Base-by-base conservation (phyloP, 2,329 filamentous ascomycete genomes). In the Paecilomyces variotii region DNA sequence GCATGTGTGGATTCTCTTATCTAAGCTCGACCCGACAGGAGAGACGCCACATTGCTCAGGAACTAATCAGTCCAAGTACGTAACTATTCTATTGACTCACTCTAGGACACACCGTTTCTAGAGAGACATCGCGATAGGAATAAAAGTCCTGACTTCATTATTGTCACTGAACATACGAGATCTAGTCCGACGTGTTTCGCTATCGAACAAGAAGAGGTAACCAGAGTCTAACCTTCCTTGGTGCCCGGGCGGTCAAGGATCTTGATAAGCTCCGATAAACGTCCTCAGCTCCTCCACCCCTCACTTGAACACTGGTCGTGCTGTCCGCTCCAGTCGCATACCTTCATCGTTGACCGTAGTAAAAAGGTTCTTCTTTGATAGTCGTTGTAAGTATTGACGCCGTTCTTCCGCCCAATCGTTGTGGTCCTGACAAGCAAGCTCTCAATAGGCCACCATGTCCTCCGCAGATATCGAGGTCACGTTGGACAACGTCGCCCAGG, bases 401-500 rank as follows among this genome's bases (percentile, higher is more conserved):
- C 9, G 14, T 4, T 4, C 2, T 45, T 19, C 4, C n/a, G 14
- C n/a, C n/a, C 9, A 19, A 45, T 45, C 19, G 39, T 9, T 9
- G 1, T 19, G 5, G 19, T 19, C 5, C n/a, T 45, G n/a, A 24
- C 39, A 24, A 19, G 39, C 39, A 24, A 19, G n/a, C n/a, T 39
- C 35, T 34, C 4, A 52, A 27, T 26, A 52, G 50, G 50, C 50
- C 50, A 52, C 24, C 26, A 57, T 57, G 28, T 49, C 45, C 28
- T 54, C 53, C 53, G 24, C 54, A 35, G 54, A 51, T 19, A n/a
- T 25, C 9, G 58, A 67, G 56, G 62, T 74, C 52, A 91, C 87
- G 26, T 72, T 81, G 63, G 83, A 87, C 55, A 80, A 84, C 62
- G 81, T 96, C 59, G 81, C 86, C 25, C 72, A 82, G 57, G 75